Evolutionary conservation across 1,284 basidiomycete species (phyloP).

Genomic region (Sparassis latifolia): DNA sequence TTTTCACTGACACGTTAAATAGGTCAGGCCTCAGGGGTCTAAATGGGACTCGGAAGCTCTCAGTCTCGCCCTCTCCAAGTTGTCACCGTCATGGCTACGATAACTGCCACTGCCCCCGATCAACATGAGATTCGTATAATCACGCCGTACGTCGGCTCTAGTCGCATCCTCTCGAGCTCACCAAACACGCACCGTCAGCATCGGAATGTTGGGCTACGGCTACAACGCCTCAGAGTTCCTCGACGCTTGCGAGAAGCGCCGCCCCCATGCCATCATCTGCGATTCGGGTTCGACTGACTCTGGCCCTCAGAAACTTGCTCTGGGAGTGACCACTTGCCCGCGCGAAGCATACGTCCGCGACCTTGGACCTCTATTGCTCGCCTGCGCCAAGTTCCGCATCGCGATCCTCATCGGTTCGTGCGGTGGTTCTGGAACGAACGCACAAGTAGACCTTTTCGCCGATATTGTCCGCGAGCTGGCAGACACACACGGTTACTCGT

Average conservation of each 20-base stretch:
- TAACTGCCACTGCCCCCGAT: too few species aligned
- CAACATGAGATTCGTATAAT: background rate
- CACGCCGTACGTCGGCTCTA: background rate
- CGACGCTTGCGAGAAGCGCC: constrained; percentile 2
- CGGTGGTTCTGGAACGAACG: constrained; percentile 4
- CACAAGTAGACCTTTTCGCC: constrained; percentile 5
- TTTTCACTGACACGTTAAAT: too few species aligned
- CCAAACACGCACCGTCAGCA: background rate
- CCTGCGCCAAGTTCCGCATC: constrained; percentile 2
- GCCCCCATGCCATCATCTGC: constrained; percentile 3
- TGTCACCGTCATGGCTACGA: too few species aligned
- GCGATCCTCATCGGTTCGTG: constrained; percentile 5
- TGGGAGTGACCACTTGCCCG: constrained; percentile 2
- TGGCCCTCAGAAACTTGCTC: constrained; percentile 5
- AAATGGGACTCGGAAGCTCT: too few species aligned
- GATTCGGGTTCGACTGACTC: constrained; percentile 5
- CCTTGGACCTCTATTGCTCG: constrained; percentile 2
- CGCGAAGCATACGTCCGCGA: constrained; percentile 5
- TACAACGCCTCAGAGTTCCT: constrained; percentile 2
- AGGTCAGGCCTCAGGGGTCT: too few species aligned
- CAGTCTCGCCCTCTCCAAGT: too few species aligned
- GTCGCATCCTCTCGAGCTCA: background rate
- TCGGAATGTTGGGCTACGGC: constrained; percentile 4
- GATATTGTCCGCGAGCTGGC: constrained; percentile 3
- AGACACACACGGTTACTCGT: background rate